Conservation (phyloP, 257 asterid genomes). For the Striga asiatica region DNA sequence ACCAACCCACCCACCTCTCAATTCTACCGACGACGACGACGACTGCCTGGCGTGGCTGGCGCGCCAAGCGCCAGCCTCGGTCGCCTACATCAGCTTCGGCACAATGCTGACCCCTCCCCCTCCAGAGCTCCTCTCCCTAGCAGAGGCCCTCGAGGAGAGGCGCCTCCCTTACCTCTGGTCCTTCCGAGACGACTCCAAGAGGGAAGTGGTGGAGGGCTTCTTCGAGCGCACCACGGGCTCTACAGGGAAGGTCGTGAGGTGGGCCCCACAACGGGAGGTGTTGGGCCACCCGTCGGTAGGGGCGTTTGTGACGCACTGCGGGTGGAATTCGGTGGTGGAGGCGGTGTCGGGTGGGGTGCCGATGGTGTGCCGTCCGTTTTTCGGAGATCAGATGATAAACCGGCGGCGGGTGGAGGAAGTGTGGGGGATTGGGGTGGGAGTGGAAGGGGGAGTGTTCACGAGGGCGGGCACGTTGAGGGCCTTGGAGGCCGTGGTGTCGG, state of each 20-base stretch:
- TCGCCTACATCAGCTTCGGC: slow-evolving; percentile 48
- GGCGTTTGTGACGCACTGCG: slow-evolving; percentile 40
- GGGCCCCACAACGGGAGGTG: slow-evolving; percentile 48
- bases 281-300: slow-evolving; percentile 36
- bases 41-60: slow-evolving; percentile 43
- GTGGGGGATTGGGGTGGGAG: slow-evolving; percentile 44
- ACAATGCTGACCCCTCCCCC: slow-evolving; percentile 39
- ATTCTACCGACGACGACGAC: too few relatives aligned
- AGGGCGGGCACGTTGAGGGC: slow-evolving; percentile 15
- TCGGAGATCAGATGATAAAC: slow-evolving; percentile 49
- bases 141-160: slow-evolving; percentile 42
- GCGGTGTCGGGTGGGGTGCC: slow-evolving; percentile 44
- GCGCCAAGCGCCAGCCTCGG: slow-evolving; percentile 25
- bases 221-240: slow-evolving; percentile 27
- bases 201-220: slow-evolving; percentile 23
- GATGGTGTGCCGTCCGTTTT: slow-evolving; percentile 42
- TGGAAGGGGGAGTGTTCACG: slow-evolving; percentile 36
- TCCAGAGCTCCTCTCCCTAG: slow-evolving; percentile 34
- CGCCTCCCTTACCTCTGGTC: slow-evolving; percentile 51
- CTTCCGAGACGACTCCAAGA: slow-evolving; percentile 21
- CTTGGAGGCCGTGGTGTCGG: slow-evolving; percentile 25
- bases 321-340: slow-evolving; percentile 52
- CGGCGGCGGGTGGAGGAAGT: slow-evolving; percentile 37
- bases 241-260: slow-evolving; percentile 33
- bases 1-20: not conserved